A percentile compares a stretch with the other conserved stretches of the same genome.
These are phyloP conservation scores for Kwoniella bestiolae DNA, from an alignment of 768 basidiomycete genomes.

Conservation along the genomic window DNA sequence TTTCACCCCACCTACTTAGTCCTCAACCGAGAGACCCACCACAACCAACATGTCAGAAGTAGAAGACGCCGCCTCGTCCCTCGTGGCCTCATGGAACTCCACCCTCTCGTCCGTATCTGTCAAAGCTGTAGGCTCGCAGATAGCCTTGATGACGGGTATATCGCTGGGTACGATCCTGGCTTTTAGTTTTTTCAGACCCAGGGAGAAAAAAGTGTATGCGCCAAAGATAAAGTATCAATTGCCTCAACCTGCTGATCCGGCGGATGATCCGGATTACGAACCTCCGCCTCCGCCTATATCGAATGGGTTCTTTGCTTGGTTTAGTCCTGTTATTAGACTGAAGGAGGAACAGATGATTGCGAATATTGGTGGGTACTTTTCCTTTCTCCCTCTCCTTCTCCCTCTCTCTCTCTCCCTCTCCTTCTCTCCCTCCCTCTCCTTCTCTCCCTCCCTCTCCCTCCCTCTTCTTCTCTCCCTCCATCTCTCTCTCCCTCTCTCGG, in stretches of 20 bases:
- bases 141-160: constrained; percentile 57
- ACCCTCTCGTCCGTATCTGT: constrained; percentile 53
- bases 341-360: constrained; percentile 82
- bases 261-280: constrained; percentile 53
- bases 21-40: not conserved
- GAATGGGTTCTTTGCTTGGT: constrained; percentile 84
- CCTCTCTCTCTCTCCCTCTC: too few species aligned
- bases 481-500: too few species aligned
- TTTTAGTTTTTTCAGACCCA: constrained; percentile 85
- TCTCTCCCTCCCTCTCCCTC: too few species aligned
- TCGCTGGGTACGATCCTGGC: constrained; percentile 57
- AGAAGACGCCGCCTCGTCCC: constrained; percentile 34
- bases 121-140: constrained; percentile 58
- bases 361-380: constrained; percentile 52
- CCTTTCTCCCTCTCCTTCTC: not conserved
- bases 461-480: too few species aligned
- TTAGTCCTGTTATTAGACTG: constrained; percentile 78
- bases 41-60: constrained; percentile 32
- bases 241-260: constrained; percentile 29
- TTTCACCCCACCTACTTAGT: not conserved
- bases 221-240: constrained; percentile 83
- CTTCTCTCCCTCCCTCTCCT: too few species aligned
- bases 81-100: constrained; percentile 50
- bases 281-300: constrained; percentile 67
- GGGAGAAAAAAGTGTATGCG: constrained; percentile 76